Conservation (phyloP, 352 stramenopile genomes). For the Pythium phragmitis region DNA sequence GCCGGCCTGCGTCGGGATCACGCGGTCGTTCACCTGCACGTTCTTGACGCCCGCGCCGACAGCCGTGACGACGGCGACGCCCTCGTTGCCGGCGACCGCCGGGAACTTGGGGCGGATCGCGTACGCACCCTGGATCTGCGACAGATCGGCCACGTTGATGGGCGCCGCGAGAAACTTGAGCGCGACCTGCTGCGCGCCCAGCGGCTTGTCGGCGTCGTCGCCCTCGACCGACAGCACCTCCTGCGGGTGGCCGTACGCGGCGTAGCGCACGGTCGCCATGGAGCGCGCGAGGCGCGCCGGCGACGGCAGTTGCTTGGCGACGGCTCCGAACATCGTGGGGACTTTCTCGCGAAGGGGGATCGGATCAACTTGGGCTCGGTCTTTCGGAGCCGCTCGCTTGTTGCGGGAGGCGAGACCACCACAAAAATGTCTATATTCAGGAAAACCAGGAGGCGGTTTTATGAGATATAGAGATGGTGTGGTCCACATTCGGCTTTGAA, state of each 20-base stretch:
- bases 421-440: constrained; percentile 26
- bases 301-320: constrained; percentile 37
- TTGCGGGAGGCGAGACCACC: constrained; percentile 19
- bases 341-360: not conserved
- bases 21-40: constrained; percentile 85
- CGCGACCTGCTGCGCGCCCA: constrained; percentile 63
- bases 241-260: constrained; percentile 70
- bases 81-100: constrained; percentile 83
- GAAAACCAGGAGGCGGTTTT: constrained; percentile 3
- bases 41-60: constrained; percentile 78
- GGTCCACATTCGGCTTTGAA: not conserved
- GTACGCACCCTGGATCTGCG: constrained; percentile 86
- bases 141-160: constrained; percentile 88
- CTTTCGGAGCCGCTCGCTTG: constrained; percentile 12
- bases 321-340: constrained; percentile 50
- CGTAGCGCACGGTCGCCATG: constrained; percentile 76
- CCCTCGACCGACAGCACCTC: constrained; percentile 62
- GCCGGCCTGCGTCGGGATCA: constrained; percentile 66
- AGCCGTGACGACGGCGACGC: constrained; percentile 81
- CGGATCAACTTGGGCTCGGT: not conserved
- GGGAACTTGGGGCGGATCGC: constrained; percentile 75
- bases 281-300: constrained; percentile 33
- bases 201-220: constrained; percentile 57
- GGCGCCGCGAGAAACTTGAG: constrained; percentile 89
- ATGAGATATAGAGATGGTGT: constrained; percentile 1